phyloP scores from a whole-genome alignment of 768 basidiomycete genomes.

The Phlebiopsis flavidoalba region DNA sequence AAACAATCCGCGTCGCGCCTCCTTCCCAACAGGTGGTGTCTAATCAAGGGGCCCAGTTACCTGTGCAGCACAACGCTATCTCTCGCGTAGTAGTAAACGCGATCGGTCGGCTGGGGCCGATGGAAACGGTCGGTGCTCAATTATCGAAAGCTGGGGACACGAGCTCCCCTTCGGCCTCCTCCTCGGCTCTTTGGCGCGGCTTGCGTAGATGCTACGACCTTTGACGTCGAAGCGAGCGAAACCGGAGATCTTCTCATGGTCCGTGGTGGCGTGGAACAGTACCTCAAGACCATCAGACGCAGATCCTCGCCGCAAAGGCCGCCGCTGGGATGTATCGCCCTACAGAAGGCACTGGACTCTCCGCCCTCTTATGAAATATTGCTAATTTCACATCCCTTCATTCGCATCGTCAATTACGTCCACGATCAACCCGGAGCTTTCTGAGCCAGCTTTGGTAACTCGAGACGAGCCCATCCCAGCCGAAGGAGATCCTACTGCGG shows the following conservation, averaged over 20 bases:
- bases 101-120: constrained; percentile 72
- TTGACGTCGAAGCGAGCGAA: constrained; percentile 63
- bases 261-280: constrained; percentile 61
- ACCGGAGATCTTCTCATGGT: constrained; percentile 56
- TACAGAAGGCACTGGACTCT: background rate
- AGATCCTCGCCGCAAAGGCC: constrained; percentile 5
- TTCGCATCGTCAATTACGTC: background rate
- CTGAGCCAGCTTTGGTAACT: constrained; percentile 7
- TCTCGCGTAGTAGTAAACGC: constrained; percentile 78
- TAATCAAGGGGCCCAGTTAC: constrained; percentile 40
- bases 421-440: background rate
- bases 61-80: constrained; percentile 56
- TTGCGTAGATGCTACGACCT: constrained; percentile 55
- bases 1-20: constrained; percentile 28
- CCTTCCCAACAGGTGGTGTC: constrained; percentile 29
- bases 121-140: constrained; percentile 82
- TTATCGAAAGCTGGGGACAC: constrained; percentile 29
- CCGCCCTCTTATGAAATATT: background rate
- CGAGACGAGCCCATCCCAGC: constrained; percentile 1
- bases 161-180: constrained; percentile 24
- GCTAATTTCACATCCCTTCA: background rate
- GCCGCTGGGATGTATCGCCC: background rate
- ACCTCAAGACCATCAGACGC: constrained; percentile 50
- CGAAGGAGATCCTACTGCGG: background rate
- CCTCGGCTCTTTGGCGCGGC: constrained; percentile 20